A percentile compares a stretch with the other conserved stretches of the same genome.
Evolutionary conservation across 2,329 filamentous ascomycete species (phyloP).

Genomic region (Penicillium olsonii): DNA sequence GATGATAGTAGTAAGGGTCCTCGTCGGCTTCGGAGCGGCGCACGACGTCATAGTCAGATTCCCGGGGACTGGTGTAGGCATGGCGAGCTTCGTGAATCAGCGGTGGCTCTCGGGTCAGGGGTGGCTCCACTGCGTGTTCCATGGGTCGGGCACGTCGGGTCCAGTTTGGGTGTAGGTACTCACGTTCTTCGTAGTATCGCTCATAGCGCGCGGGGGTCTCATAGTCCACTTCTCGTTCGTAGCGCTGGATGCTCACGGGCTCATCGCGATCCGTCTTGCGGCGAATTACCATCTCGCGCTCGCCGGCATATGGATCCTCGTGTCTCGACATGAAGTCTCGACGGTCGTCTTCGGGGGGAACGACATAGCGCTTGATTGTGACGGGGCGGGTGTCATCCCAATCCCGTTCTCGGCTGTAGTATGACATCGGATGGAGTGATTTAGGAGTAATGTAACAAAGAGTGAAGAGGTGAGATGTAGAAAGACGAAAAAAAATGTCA

Average conservation of each 20-base stretch:
- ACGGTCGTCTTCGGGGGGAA: slow-evolving; percentile 44
- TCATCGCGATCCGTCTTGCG: slow-evolving; percentile 50
- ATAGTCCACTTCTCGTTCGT: slow-evolving; percentile 50
- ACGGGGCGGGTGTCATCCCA: slow-evolving; percentile 47
- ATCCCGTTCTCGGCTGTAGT: slow-evolving; percentile 43
- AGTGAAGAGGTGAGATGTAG: background rate
- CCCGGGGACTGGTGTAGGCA: slow-evolving; percentile 51
- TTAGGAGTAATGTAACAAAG: slow-evolving; percentile 14
- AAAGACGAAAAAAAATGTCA: slow-evolving; percentile 3
- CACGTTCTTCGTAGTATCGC: slow-evolving; percentile 48
- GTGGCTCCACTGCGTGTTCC: slow-evolving; percentile 53
- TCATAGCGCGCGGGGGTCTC: slow-evolving; percentile 45
- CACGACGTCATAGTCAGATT: slow-evolving; percentile 61
- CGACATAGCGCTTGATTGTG: slow-evolving; percentile 60
- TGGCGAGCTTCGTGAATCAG: slow-evolving; percentile 57
- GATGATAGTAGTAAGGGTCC: slow-evolving; percentile 64
- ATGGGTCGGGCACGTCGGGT: slow-evolving; percentile 55
- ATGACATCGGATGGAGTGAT: slow-evolving; percentile 32
- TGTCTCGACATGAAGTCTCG: slow-evolving; percentile 35
- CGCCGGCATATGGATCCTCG: slow-evolving; percentile 27
- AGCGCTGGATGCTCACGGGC: slow-evolving; percentile 44
- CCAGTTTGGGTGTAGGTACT: slow-evolving; percentile 43
- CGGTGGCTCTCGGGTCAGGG: slow-evolving; percentile 51
- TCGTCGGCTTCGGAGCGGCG: slow-evolving; percentile 58
- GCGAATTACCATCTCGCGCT: slow-evolving; percentile 48